Percentiles rank a stretch among this genome's conserved stretches.
phyloP scores from a whole-genome alignment of 2,329 filamentous ascomycete genomes.

The Sclerotinia glacialis region DNA sequence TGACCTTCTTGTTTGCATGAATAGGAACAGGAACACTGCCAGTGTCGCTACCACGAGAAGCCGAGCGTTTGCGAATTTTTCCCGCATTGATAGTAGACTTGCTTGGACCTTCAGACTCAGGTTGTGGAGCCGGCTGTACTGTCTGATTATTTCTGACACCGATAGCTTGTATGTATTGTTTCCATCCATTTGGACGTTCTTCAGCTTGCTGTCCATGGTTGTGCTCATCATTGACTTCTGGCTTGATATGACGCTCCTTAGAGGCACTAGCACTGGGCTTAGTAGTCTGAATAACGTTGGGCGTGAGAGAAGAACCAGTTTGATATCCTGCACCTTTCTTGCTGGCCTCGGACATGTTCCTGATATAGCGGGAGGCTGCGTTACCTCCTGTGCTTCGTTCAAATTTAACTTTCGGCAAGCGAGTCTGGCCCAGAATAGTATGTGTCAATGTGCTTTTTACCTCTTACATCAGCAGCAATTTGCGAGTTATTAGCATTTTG shows the following conservation, averaged over 20 bases:
- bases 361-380: neutral
- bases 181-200: neutral
- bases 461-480: too few species aligned
- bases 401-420: too few species aligned
- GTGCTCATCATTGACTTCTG: neutral
- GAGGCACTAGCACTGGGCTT: rapidly evolving
- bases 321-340: neutral
- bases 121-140: too few species aligned
- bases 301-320: neutral
- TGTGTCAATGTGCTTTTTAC: neutral
- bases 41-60: neutral
- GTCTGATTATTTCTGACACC: neutral
- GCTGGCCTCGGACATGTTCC: too few species aligned
- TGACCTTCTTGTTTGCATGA: neutral
- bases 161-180: too few species aligned
- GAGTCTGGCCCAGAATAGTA: neutral
- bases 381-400: neutral
- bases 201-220: neutral
- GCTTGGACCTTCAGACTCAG: neutral
- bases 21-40: neutral
- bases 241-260: neutral
- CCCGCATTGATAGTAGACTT: neutral
- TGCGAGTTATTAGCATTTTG: neutral
- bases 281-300: neutral
- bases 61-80: neutral